A percentile compares a stretch with the other conserved stretches of the same genome.
These are phyloP conservation scores for Fusarium sp. DNA, from an alignment of 2,329 filamentous ascomycete species.

Conservation along the genomic window DNA sequence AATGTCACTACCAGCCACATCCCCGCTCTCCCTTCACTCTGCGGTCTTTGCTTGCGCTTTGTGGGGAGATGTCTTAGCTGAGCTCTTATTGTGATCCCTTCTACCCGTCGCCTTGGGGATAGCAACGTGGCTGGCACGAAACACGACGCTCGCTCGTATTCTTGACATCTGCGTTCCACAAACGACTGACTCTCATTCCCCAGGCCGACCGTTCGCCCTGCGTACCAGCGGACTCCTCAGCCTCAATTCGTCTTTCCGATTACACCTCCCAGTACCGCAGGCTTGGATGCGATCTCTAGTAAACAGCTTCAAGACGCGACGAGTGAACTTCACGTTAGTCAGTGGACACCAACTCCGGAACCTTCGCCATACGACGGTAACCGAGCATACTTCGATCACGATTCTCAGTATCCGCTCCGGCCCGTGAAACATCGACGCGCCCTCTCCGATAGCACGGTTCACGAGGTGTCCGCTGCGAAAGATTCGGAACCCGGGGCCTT, in stretches of 20 bases:
- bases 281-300: conserved; percentile 58
- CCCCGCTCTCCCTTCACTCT: conserved; percentile 27
- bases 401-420: conserved; percentile 29
- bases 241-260: conserved; percentile 69
- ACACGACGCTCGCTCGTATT: conserved; percentile 23
- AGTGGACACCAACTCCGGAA: conserved; percentile 57
- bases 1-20: conserved; percentile 25
- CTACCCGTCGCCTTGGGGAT: conserved; percentile 11
- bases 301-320: conserved; percentile 39
- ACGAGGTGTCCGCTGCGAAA: conserved; percentile 65
- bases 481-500: conserved; percentile 74
- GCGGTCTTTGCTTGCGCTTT: conserved; percentile 16
- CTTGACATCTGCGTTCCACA: conserved; percentile 27
- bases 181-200: conserved; percentile 30
- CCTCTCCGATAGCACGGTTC: conserved; percentile 80
- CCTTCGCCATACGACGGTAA: conserved; percentile 50
- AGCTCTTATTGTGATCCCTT: conserved; percentile 21
- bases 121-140: conserved; percentile 19
- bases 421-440: conserved; percentile 66
- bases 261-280: conserved; percentile 68
- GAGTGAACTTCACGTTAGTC: conserved; percentile 44
- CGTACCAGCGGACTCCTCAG: conserved; percentile 69
- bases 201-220: conserved; percentile 70
- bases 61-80: conserved; percentile 28
- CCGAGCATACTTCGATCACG: conserved; percentile 46